Base-by-base conservation (phyloP, 257 asterid genomes). In the Avicennia marina region DNA sequence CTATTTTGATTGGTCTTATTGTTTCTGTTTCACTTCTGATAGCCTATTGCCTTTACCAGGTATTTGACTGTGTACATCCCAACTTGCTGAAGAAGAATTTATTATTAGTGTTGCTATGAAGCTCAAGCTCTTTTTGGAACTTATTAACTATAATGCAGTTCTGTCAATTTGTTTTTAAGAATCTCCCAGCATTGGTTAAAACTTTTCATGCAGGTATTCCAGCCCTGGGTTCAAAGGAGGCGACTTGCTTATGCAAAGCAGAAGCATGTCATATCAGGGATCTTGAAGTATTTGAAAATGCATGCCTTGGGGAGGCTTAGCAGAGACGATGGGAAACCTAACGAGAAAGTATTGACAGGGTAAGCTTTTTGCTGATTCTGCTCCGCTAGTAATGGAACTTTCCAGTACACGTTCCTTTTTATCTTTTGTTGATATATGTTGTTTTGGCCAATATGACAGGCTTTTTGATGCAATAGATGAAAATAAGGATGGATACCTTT, bases 41-140 rank as follows among this genome's bases (percentile, higher is more conserved):
- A 57, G 38, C 94, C 56, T 90, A 90, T 70, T 90, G 95, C 70
- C 72, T 87, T 32, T 90, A 82, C 81, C 98, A 87, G 96, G 95
- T 90, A 79, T 44, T 49, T 17, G n/a, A n/a, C n/a, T n/a, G n/a
- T n/a, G n/a, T n/a, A n/a, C n/a, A n/a, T n/a, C n/a, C n/a, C n/a
- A n/a, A n/a, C n/a, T n/a, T n/a, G n/a, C n/a, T n/a, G n/a, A n/a
- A n/a, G n/a, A n/a, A n/a, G n/a, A n/a, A 19, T 5, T 55, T 65
- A 12, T 26, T 44, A 4, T 20, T 32, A 22, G 11, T 17, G 27
- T n/a, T n/a, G n/a, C n/a, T n/a, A n/a, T n/a, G n/a, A n/a, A n/a
- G n/a, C n/a, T n/a, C n/a, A n/a, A n/a, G n/a, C n/a, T n/a, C n/a
- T n/a, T n/a, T n/a, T n/a, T n/a, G n/a, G n/a, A n/a, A n/a, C n/a